phyloP scores from a whole-genome alignment of 768 basidiomycete species.

The Termitomyces sp. region DNA sequence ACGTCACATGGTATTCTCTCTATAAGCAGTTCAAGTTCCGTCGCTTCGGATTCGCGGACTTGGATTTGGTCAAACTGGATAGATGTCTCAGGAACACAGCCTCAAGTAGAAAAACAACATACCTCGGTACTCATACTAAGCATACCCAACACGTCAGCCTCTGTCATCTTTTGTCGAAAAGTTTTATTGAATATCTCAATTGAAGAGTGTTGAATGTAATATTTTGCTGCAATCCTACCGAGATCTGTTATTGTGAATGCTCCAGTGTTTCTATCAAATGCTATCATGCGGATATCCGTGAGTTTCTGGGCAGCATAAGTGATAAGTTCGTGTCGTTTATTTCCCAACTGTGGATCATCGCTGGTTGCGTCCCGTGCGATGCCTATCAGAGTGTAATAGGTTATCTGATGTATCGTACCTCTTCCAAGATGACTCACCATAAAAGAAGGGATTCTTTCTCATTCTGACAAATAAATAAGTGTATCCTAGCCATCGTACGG shows the following conservation, averaged over 20 bases:
- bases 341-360: slow-evolving; percentile 71
- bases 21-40: slow-evolving; percentile 73
- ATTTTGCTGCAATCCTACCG: slow-evolving; percentile 95
- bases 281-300: slow-evolving; percentile 73
- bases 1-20: slow-evolving; percentile 74
- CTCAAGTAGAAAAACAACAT: slow-evolving; percentile 8
- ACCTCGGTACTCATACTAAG: slow-evolving; percentile 91
- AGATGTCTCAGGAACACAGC: not conserved
- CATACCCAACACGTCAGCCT: slow-evolving; percentile 86
- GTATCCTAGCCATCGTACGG: slow-evolving; percentile 92
- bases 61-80: slow-evolving; percentile 90
- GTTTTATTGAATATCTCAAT: slow-evolving; percentile 81
- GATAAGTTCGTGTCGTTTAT: slow-evolving; percentile 65
- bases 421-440: slow-evolving; percentile 45
- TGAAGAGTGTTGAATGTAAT: slow-evolving; percentile 84
- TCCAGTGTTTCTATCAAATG: slow-evolving; percentile 53
- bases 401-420: not conserved
- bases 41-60: slow-evolving; percentile 81
- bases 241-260: slow-evolving; percentile 77
- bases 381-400: slow-evolving; percentile 28
- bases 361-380: slow-evolving; percentile 59
- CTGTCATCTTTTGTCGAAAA: slow-evolving; percentile 81
- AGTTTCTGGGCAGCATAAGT: slow-evolving; percentile 61
- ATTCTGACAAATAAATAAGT: slow-evolving; percentile 96
- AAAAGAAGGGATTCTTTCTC: slow-evolving; percentile 83